phyloP scores from a whole-genome alignment of 1,284 basidiomycete genomes.

The Ganoderma lucidum region DNA sequence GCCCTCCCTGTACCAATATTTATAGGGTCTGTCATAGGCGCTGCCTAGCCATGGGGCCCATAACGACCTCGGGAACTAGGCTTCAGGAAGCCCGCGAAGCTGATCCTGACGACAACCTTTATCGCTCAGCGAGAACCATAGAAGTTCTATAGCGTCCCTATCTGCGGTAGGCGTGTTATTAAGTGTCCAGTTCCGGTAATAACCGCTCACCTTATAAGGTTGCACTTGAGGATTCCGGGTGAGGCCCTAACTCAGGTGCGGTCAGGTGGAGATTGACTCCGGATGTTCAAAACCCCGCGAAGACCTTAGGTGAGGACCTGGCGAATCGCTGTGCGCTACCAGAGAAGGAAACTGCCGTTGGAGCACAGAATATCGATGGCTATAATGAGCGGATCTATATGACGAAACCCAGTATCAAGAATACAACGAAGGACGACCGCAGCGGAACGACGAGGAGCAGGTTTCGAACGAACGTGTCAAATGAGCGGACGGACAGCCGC shows the following conservation, averaged over 20 bases:
- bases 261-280: not conserved
- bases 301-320: not conserved
- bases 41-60: not conserved
- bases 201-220: not conserved
- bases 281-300: not conserved
- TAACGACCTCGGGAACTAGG: not conserved
- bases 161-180: not conserved
- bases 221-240: not conserved
- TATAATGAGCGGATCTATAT: not conserved
- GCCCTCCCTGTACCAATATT: not conserved
- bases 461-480: slow-evolving; percentile 19
- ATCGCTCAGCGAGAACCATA: not conserved
- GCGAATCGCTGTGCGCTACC: not conserved
- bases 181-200: not conserved
- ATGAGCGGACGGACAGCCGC: slow-evolving; percentile 17
- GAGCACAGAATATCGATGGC: not conserved
- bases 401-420: slow-evolving; percentile 7
- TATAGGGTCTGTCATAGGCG: not conserved
- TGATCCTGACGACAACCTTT: not conserved
- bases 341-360: not conserved
- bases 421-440: slow-evolving; percentile 20
- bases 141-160: slow-evolving; percentile 1
- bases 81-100: slow-evolving; percentile 1
- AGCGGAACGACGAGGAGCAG: slow-evolving; percentile 12
- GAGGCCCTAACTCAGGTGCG: not conserved